phyloP scores from a whole-genome alignment of 306 rosid species.

The Crataegus laevigata region DNA sequence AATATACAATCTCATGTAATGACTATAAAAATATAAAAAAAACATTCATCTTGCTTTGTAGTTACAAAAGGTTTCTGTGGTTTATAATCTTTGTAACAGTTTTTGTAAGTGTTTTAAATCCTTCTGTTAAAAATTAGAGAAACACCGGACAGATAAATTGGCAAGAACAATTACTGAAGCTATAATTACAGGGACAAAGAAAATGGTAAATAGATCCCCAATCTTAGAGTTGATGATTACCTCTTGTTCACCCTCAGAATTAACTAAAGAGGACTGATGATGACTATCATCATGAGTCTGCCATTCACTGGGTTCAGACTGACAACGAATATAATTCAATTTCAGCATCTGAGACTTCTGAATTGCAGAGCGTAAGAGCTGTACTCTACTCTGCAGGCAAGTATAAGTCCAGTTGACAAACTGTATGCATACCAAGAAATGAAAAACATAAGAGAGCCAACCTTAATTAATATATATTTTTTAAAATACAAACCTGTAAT shows the following conservation, averaged over 20 bases:
- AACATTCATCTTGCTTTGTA: neutral
- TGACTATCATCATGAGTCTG: slow-evolving; percentile 29
- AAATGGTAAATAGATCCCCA: neutral
- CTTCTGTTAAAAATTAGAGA: neutral
- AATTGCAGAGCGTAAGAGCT: slow-evolving; percentile 48
- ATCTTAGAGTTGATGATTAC: slow-evolving; percentile 22
- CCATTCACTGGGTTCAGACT: slow-evolving; percentile 23
- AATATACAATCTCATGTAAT: neutral
- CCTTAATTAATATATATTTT: no score
- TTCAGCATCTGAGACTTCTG: slow-evolving; percentile 59
- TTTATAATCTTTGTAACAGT: neutral
- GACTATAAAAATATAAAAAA: neutral
- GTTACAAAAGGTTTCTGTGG: neutral
- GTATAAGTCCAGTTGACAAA: slow-evolving; percentile 17
- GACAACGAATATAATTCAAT: slow-evolving; percentile 21
- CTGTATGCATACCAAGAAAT: slow-evolving; percentile 12
- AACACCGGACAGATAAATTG: neutral
- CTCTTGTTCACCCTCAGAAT: slow-evolving; percentile 44
- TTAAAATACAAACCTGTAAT: slow-evolving; percentile 39
- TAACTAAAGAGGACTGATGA: slow-evolving; percentile 17
- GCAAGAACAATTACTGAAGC: neutral
- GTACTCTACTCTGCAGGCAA: slow-evolving; percentile 49
- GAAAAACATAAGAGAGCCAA: neutral
- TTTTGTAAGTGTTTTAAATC: neutral
- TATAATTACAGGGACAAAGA: neutral